Conservation (phyloP, 31 red algal species). For the Asparagopsis taxiformis region DNA sequence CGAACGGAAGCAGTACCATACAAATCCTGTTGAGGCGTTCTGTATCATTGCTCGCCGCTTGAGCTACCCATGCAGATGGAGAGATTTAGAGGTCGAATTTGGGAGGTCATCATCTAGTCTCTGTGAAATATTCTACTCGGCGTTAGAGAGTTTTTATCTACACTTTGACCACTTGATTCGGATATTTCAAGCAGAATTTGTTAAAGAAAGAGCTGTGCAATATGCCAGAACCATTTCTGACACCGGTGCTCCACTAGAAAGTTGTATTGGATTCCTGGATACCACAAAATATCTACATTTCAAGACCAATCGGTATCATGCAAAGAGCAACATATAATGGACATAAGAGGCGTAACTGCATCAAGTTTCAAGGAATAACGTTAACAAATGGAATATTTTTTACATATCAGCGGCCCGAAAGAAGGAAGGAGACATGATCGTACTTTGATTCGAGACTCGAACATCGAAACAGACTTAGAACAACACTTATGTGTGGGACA, state of each 20-base stretch:
- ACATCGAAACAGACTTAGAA: slow-evolving; percentile 5
- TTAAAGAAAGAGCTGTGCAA: not conserved
- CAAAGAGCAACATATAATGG: not conserved
- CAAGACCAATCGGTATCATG: not conserved
- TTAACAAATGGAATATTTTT: not conserved
- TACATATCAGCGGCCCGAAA: slow-evolving; percentile 2
- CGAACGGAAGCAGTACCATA: not conserved
- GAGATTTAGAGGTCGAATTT: not conserved
- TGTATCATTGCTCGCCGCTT: not conserved
- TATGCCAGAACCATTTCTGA: not conserved
- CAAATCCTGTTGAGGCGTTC: not conserved
- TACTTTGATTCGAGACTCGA: not conserved
- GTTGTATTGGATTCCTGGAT: not conserved
- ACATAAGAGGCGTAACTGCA: not conserved
- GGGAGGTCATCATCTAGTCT: not conserved
- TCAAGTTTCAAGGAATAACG: not conserved
- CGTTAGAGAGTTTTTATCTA: not conserved
- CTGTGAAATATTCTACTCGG: not conserved
- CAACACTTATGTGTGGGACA: not conserved
- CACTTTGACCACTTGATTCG: not conserved
- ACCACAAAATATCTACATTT: not conserved
- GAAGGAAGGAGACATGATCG: slow-evolving; percentile 1
- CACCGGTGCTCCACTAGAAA: not conserved
- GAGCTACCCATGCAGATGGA: not conserved
- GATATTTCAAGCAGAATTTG: not conserved